Evolutionary conservation across 2,329 filamentous ascomycete species (phyloP), one percentile per base, ranked within the genome.

Genomic region (Ascochyta rabiei): DNA sequence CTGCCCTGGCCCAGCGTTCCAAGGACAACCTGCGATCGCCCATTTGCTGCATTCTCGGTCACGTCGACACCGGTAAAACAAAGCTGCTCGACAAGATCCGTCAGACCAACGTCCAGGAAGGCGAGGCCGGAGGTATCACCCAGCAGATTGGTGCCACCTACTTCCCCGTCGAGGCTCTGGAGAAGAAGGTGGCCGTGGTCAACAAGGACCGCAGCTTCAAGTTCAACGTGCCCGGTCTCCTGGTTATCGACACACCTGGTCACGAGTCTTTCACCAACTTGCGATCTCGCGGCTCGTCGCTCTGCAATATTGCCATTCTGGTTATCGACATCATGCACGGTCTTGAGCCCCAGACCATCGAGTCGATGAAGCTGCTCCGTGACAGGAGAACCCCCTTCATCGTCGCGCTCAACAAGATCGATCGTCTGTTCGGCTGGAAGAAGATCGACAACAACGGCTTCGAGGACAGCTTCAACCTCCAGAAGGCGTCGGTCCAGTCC

Each of bases 301-400:
- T 99, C 55, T 99, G 96, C 79, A 99, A 99, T 82, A 99, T 99
- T 79, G 95, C 95, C 68, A 99, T 99, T 74, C 82, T 99, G 64
- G 96, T 99, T 37, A 93, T 99, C 66, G 95, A 99, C 81, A 99
- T 99, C 71, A 98, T 99, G 95, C 95, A 99, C 85, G 96, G 96
- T 74, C 85, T 99, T 41, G 95, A 99, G 78, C 93, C 89, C 16
- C 95, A 99, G 78, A 99, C 95, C 15, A 83, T 98, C 28, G 96
- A 99, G 79, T 99, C 95, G 2, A 98, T 99, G 91, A 89, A 87
- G 66, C 81, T 99, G 61, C 86, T 99, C 47, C 86, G 93, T 71
- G 93, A 97, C 69, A 86, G 91, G 69, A 96, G 95, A 79, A 99
- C 95, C 19, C 95, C 95, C 5, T 99, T 99, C 81, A 96, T 99